phyloP scores from a whole-genome alignment of 108 stramenopile genomes.

The Stephanodiscus triporus region DNA sequence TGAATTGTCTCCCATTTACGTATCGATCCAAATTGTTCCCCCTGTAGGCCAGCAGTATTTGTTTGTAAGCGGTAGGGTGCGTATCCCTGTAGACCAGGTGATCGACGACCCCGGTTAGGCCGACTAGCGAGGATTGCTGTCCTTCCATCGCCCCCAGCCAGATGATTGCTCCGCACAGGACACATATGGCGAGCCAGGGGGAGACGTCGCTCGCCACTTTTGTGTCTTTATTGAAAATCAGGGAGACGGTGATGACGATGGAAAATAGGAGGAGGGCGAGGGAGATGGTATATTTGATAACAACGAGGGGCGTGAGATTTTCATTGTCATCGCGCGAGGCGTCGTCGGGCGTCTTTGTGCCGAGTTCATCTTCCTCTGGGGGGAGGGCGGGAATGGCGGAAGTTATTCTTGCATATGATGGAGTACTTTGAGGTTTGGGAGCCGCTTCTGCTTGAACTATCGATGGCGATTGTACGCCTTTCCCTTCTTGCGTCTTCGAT shows the following conservation, averaged over 20 bases:
- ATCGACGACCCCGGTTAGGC: slow-evolving; percentile 56
- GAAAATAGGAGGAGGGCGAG: slow-evolving; percentile 58
- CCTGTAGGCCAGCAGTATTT: slow-evolving; percentile 55
- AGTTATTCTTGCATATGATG: not conserved
- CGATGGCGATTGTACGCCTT: not conserved
- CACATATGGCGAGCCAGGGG: slow-evolving; percentile 53
- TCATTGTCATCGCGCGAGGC: not conserved
- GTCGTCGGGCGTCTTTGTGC: not conserved
- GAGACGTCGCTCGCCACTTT: slow-evolving; percentile 41
- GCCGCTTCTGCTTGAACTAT: not conserved
- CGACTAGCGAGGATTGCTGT: slow-evolving; percentile 69
- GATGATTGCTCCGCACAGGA: slow-evolving; percentile 53
- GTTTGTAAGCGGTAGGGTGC: slow-evolving; percentile 54
- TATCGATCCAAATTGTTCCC: slow-evolving; percentile 79
- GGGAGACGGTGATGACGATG: slow-evolving; percentile 54
- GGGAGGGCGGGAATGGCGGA: not conserved
- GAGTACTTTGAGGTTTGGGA: not conserved
- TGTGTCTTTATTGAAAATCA: slow-evolving; percentile 58
- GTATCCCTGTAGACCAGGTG: slow-evolving; percentile 51
- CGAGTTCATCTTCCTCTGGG: not conserved
- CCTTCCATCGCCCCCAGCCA: slow-evolving; percentile 81
- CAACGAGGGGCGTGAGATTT: slow-evolving; percentile 5
- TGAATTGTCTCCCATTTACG: slow-evolving; percentile 69
- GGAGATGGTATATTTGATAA: slow-evolving; percentile 47
- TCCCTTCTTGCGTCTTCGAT: not conserved